Percentiles rank a stretch among this genome's conserved stretches.
Evolutionary conservation across 345 rosid genomes (phyloP).

Genomic region (Alliaria petiolata): DNA sequence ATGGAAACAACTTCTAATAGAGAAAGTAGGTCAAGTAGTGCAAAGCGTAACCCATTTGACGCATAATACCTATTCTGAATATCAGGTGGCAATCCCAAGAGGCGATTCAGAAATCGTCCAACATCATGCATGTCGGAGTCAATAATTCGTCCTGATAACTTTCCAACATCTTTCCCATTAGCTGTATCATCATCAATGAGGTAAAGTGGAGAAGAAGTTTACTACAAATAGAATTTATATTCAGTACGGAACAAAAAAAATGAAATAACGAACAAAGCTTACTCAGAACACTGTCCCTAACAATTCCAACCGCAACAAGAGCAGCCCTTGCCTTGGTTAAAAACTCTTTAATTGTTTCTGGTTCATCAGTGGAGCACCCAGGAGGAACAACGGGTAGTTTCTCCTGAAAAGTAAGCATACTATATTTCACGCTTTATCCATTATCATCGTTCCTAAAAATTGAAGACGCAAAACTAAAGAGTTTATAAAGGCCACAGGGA

Average conservation of each 20-base stretch:
- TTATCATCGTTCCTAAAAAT: neutral
- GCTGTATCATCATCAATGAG: slow-evolving; percentile 42
- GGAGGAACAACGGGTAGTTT: slow-evolving; percentile 90
- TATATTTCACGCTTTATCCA: slow-evolving; percentile 13
- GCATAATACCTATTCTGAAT: slow-evolving; percentile 77
- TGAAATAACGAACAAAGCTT: slow-evolving; percentile 23
- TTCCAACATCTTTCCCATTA: slow-evolving; percentile 76
- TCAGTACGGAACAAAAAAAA: neutral
- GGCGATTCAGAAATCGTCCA: slow-evolving; percentile 92
- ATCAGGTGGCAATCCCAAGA: slow-evolving; percentile 93
- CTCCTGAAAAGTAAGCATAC: slow-evolving; percentile 58
- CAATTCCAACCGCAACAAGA: slow-evolving; percentile 95
- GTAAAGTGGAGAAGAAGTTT: slow-evolving; percentile 2
- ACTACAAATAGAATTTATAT: neutral
- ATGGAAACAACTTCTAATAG: slow-evolving; percentile 4
- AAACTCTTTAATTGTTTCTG: slow-evolving; percentile 78
- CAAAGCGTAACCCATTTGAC: neutral
- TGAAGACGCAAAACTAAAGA: slow-evolving; percentile 10
- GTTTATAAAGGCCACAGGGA: neutral
- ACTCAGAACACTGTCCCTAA: slow-evolving; percentile 86
- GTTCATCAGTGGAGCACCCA: slow-evolving; percentile 84
- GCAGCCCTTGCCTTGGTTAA: slow-evolving; percentile 91
- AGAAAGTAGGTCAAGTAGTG: neutral
- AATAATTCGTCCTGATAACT: slow-evolving; percentile 87
- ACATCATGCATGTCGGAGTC: slow-evolving; percentile 99